Percentiles rank a stretch among this genome's conserved stretches.
Conservation (phyloP, 441 rosid species). For the Croton setiger region DNA sequence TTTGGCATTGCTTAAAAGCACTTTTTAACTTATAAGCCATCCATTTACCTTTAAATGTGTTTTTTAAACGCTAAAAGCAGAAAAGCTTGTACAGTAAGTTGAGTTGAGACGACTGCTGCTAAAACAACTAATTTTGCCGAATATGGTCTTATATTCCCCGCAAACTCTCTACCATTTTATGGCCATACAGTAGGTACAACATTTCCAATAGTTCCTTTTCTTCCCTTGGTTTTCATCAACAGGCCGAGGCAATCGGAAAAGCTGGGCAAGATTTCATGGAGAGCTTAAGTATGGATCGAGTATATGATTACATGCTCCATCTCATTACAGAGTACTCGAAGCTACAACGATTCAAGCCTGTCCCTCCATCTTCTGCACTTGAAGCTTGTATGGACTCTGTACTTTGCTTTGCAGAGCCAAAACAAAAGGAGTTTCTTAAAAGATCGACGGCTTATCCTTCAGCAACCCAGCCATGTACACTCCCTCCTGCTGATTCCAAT, state of each 20-base stretch:
- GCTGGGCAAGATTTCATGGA: slow-evolving; percentile 74
- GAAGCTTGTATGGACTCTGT: slow-evolving; percentile 65
- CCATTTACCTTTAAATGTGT: too few relatives aligned
- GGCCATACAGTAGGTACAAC: too few relatives aligned
- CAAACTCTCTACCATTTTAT: too few relatives aligned
- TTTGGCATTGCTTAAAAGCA: too few relatives aligned
- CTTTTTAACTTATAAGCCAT: too few relatives aligned
- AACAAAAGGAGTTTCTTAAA: slow-evolving; percentile 48
- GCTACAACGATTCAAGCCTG: slow-evolving; percentile 68
- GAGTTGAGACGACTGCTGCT: too few relatives aligned
- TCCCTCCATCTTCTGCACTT: slow-evolving; percentile 55
- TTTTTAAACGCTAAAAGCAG: too few relatives aligned
- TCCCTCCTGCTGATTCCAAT: slow-evolving; percentile 33
- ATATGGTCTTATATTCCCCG: too few relatives aligned
- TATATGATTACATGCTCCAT: slow-evolving; percentile 87
- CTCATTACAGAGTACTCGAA: slow-evolving; percentile 71
- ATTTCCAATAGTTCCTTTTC: too few relatives aligned
- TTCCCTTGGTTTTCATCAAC: slow-evolving; percentile 22
- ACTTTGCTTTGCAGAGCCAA: slow-evolving; percentile 68
- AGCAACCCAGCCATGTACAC: slow-evolving; percentile 51
- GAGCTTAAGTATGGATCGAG: slow-evolving; percentile 56
- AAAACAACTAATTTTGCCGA: too few relatives aligned
- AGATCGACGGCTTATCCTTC: slow-evolving; percentile 38
- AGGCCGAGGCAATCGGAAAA: slow-evolving; percentile 77
- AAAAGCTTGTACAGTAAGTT: too few relatives aligned